phyloP scores from a whole-genome alignment of 2,329 filamentous ascomycete species.

The Ascochyta rabiei region DNA sequence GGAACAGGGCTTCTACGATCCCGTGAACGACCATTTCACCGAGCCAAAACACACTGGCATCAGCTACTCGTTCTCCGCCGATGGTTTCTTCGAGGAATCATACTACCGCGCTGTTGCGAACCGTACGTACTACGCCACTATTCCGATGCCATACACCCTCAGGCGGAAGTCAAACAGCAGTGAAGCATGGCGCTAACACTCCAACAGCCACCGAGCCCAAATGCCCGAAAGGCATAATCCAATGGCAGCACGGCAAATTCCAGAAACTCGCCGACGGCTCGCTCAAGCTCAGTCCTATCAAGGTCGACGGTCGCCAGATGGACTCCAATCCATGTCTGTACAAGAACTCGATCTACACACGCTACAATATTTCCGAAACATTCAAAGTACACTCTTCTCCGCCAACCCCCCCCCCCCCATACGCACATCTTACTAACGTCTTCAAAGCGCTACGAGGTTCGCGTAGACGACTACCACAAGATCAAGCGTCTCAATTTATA shows the following conservation, averaged over 20 bases:
- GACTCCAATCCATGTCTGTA: conserved; percentile 68
- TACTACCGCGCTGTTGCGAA: conserved; percentile 73
- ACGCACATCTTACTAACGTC: neutral
- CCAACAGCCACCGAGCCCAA: conserved; percentile 61
- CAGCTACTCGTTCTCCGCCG: conserved; percentile 73
- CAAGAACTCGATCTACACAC: conserved; percentile 62
- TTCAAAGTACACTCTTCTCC: conserved; percentile 58
- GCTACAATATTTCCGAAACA: conserved; percentile 69
- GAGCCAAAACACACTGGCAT: conserved; percentile 71
- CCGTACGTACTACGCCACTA: conserved; percentile 56
- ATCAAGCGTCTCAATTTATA: conserved; percentile 68
- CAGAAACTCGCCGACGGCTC: conserved; percentile 63
- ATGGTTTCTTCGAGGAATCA: conserved; percentile 72
- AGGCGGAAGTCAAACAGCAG: neutral
- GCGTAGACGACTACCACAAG: conserved; percentile 66
- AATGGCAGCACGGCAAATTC: conserved; percentile 75
- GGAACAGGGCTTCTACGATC: conserved; percentile 70
- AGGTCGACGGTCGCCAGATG: conserved; percentile 70
- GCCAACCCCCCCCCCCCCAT: neutral
- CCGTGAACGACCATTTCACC: conserved; percentile 67
- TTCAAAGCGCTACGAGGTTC: conserved; percentile 52
- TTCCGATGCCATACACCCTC: no score
- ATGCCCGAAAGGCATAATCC: conserved; percentile 70
- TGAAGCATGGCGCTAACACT: conserved; percentile 26
- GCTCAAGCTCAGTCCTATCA: conserved; percentile 65